phyloP scores from a whole-genome alignment of 2,329 filamentous ascomycete genomes.

The Ophioceras dolichostomum region DNA sequence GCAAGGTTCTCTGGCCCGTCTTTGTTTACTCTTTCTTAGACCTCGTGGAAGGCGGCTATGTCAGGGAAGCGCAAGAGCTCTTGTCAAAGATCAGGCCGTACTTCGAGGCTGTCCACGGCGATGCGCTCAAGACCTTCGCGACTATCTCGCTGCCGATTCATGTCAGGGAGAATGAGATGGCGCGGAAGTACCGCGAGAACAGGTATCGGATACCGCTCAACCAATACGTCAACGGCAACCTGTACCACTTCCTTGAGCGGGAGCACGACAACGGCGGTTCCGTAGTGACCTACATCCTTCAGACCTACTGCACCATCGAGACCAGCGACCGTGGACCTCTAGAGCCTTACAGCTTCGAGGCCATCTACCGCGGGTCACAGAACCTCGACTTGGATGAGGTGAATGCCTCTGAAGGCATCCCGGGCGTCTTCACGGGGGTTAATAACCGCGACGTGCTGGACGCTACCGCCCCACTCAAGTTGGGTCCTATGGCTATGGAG shows the following conservation, averaged over 20 bases:
- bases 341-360: conserved; percentile 50
- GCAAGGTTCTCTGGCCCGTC: conserved; percentile 80
- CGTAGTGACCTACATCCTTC: conserved; percentile 64
- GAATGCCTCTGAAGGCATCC: conserved; percentile 53
- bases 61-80: conserved; percentile 61
- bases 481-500: conserved; percentile 79
- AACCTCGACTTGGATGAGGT: conserved; percentile 51
- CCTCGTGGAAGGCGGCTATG: conserved; percentile 59
- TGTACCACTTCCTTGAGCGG: conserved; percentile 83
- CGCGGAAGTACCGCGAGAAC: conserved; percentile 71
- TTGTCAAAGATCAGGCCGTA: conserved; percentile 52
- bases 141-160: conserved; percentile 68
- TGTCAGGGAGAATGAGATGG: conserved; percentile 61
- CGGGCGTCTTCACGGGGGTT: conserved; percentile 48
- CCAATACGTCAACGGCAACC: conserved; percentile 65
- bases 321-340: conserved; percentile 49
- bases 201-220: conserved; percentile 89
- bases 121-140: conserved; percentile 67
- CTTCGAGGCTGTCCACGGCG: conserved; percentile 67
- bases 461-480: conserved; percentile 47
- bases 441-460: conserved; percentile 49
- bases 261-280: conserved; percentile 71
- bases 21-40: conserved; percentile 90
- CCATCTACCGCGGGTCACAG: conserved; percentile 42
- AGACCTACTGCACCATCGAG: conserved; percentile 44